Evolutionary conservation across 2,329 filamentous ascomycete species (phyloP).

Genomic region (Westerdykella ornata): DNA sequence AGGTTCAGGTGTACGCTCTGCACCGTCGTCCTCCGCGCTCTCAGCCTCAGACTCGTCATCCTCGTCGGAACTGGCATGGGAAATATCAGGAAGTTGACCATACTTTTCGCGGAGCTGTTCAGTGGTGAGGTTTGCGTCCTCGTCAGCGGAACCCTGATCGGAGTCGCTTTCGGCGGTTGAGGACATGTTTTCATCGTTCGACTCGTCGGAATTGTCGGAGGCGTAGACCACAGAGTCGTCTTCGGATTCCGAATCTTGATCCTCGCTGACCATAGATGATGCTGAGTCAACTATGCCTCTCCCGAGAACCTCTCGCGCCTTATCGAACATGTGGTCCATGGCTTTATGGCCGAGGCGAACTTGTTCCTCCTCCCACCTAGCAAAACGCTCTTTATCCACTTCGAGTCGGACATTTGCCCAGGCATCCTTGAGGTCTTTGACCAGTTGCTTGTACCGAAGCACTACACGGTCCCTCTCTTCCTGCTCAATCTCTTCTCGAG

Average conservation of each 20-base stretch:
- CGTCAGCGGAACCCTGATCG: conserved; percentile 41
- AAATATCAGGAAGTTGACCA: conserved; percentile 51
- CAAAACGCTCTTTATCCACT: conserved; percentile 51
- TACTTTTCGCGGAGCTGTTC: conserved; percentile 66
- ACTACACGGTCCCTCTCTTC: conserved; percentile 66
- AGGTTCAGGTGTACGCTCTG: conserved; percentile 22
- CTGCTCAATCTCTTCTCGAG: conserved; percentile 67
- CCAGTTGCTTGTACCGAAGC: conserved; percentile 63
- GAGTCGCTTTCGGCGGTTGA: conserved; percentile 24
- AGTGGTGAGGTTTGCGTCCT: conserved; percentile 60
- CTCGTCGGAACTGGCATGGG: conserved; percentile 30
- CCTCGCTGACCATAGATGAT: conserved; percentile 36
- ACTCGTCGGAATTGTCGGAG: conserved; percentile 33
- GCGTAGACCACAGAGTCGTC: conserved; percentile 37
- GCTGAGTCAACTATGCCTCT: conserved; percentile 32
- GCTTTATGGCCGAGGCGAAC: conserved; percentile 53
- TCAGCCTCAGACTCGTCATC: conserved; percentile 25
- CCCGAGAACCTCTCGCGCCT: conserved; percentile 50
- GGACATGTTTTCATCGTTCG: conserved; percentile 40
- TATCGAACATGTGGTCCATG: conserved; percentile 65
- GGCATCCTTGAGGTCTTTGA: conserved; percentile 56
- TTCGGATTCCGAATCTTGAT: conserved; percentile 36
- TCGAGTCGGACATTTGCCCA: conserved; percentile 55
- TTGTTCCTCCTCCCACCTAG: conserved; percentile 56
- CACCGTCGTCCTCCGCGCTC: conserved; percentile 21